Evolutionary conservation across 2,329 filamentous ascomycete species (phyloP).

Genomic region (Dryadomyces quercus-mongolicae): DNA sequence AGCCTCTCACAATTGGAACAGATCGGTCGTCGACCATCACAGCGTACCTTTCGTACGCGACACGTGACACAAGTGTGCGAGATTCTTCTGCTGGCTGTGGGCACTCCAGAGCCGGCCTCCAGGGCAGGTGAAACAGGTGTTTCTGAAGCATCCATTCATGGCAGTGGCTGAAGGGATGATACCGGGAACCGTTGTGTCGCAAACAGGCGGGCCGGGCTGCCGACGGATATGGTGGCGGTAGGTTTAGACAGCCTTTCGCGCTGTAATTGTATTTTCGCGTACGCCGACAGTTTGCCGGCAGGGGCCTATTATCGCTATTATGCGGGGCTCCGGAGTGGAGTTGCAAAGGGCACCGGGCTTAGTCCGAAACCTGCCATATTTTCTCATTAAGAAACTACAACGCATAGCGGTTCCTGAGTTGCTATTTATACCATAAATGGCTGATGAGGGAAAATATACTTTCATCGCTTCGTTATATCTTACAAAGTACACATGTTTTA

Average conservation of each 20-base stretch:
- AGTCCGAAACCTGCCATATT: no score
- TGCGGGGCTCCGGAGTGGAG: neutral
- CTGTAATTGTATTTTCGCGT: neutral
- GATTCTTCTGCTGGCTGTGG: conserved; percentile 21
- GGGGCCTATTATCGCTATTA: neutral
- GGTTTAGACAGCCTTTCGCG: neutral
- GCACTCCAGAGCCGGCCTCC: neutral
- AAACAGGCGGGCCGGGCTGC: no score
- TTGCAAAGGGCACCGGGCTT: no score
- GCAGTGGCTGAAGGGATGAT: neutral
- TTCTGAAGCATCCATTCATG: neutral
- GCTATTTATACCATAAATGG: no score
- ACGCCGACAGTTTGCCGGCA: neutral
- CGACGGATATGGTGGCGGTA: neutral
- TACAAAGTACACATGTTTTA: no score
- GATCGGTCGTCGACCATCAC: conserved; percentile 38
- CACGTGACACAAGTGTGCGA: conserved; percentile 41
- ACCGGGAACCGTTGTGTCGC: no score
- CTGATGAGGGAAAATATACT: no score
- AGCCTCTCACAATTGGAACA: conserved; percentile 48
- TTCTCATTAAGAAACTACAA: no score
- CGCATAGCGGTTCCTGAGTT: no score
- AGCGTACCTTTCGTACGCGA: conserved; percentile 45
- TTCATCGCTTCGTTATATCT: no score
- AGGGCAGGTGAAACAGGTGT: neutral